Conservation (phyloP, 495 filamentous ascomycete species). For the Rhizodiscina lignyota region DNA sequence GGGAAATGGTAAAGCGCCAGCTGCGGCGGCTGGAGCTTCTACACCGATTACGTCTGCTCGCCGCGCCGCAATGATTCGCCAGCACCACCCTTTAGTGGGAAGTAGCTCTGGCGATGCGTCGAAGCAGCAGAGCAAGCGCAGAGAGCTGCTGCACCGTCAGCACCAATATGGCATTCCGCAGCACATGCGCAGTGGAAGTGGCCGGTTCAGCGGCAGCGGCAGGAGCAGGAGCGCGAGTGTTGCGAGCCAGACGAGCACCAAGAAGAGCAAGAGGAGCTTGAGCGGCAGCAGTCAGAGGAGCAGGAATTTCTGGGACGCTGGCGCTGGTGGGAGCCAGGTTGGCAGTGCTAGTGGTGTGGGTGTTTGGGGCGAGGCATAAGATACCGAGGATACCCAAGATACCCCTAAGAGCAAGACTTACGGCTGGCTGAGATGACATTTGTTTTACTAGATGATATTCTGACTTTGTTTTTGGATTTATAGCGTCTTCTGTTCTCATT, state of each 20-base stretch:
- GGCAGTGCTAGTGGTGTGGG: conserved; percentile 48
- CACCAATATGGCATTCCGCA: conserved; percentile 27
- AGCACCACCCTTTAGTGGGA: conserved; percentile 63
- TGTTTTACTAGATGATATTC: too few relatives aligned
- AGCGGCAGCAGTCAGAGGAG: conserved; percentile 35
- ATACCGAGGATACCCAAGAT: neutral
- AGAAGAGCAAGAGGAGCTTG: conserved; percentile 32
- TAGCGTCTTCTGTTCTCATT: too few relatives aligned
- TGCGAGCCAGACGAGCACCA: conserved; percentile 49
- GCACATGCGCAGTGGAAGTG: conserved; percentile 28
- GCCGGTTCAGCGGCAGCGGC: conserved; percentile 32
- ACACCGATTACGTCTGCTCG: conserved; percentile 49
- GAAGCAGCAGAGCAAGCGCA: conserved; percentile 4
- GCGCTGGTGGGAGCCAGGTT: conserved; percentile 59
- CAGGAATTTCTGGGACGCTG: conserved; percentile 78
- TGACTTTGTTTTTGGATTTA: too few relatives aligned
- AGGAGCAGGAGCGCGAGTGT: conserved; percentile 44
- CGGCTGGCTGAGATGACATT: too few relatives aligned
- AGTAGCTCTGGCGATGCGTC: too few relatives aligned
- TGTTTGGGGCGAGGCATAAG: conserved; percentile 54
- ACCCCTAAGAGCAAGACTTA: too few relatives aligned
- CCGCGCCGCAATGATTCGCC: conserved; percentile 65
- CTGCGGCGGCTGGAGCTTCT: conserved; percentile 24
- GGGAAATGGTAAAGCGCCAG: conserved; percentile 8
- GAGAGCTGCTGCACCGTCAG: conserved; percentile 4